These are phyloP conservation scores for Wallacemonas rigidus DNA, from an alignment of 208 protist genomes.

Conservation along the genomic window DNA sequence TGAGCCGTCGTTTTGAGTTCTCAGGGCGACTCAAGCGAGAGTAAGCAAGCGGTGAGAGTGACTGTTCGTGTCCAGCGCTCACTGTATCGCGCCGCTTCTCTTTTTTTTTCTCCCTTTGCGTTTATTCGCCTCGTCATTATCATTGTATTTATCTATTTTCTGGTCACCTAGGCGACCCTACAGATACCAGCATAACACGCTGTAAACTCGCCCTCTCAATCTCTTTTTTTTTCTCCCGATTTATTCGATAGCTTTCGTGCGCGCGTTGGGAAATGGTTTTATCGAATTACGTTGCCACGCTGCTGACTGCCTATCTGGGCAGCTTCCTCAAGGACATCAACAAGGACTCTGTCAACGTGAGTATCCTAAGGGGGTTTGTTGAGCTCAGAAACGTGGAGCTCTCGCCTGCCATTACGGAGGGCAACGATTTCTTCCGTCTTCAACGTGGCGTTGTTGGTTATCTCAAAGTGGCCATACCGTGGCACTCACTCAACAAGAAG, in stretches of 20 bases:
- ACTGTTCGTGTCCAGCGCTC: too few species aligned
- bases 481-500: slow-evolving; percentile 56
- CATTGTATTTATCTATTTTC: too few species aligned
- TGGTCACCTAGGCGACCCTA: too few species aligned
- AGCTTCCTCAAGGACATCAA: slow-evolving; percentile 66
- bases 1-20: not conserved
- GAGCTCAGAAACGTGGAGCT: slow-evolving; percentile 70
- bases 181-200: too few species aligned
- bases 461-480: slow-evolving; percentile 59
- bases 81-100: too few species aligned
- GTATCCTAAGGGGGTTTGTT: slow-evolving; percentile 54
- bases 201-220: not conserved
- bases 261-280: slow-evolving; percentile 51
- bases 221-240: slow-evolving; percentile 1
- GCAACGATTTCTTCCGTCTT: slow-evolving; percentile 35
- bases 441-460: slow-evolving; percentile 40
- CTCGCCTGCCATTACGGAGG: slow-evolving; percentile 32
- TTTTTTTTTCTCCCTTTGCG: not conserved
- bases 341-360: slow-evolving; percentile 56
- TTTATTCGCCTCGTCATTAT: not conserved
- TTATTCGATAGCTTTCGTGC: slow-evolving; percentile 7
- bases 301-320: slow-evolving; percentile 58
- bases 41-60: too few species aligned
- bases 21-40: not conserved
- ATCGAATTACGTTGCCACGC: slow-evolving; percentile 49